Base-by-base conservation (phyloP, 2,329 filamentous ascomycete genomes). In the Aspergillus spinulosporus region DNA sequence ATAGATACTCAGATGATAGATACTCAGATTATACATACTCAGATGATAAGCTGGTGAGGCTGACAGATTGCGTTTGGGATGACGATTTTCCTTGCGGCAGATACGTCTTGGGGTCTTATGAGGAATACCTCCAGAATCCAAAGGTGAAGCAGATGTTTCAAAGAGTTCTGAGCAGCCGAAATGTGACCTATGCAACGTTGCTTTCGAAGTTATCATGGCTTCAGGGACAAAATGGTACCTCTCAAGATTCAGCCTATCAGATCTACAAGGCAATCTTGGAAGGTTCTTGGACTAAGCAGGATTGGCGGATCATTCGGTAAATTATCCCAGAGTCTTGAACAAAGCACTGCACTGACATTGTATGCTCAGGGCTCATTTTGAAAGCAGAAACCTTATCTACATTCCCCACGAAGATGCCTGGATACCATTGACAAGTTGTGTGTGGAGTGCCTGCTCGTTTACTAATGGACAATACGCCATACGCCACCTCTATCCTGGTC, bases 81-180 rank as follows among this genome's bases (percentile, higher is more conserved):
- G 36, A 11, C 21, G 12, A n/a, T 6, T 6, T 40, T 15, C 15
- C 21, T 2, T 8, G 11, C 8, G 4, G 12, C n/a, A 49, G 29
- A 15, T 26, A 49, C 31, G 12, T 4, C n/a, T 15, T 49, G 34
- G 34, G 15, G 3, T 39, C 34, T 5, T 29, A 28, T 7, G 21
- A 21, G 1, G 47, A 49, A n/a, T 49, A 49, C 21, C n/a, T 11
- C 34, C 14, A n/a, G 2, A 49, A 49, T 36, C 5, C 21, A 4
- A 49, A 49, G 26, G 47, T 49, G 9, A 12, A 49, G 36, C 5
- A 43, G 9, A n/a, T 51, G 4, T 51, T 51, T 14, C 36, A 29
- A 5, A 34, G 29, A 6, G 37, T 34, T 4, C 2, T 51, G 5
- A 34, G 26, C 37, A 43, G 11, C 11, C 34, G n/a, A 7, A 2